A percentile compares a stretch with the other conserved stretches of the same genome.
These are phyloP conservation scores for Clonostachys chloroleuca DNA, from an alignment of 2,329 filamentous ascomycete species.

Conservation along the genomic window DNA sequence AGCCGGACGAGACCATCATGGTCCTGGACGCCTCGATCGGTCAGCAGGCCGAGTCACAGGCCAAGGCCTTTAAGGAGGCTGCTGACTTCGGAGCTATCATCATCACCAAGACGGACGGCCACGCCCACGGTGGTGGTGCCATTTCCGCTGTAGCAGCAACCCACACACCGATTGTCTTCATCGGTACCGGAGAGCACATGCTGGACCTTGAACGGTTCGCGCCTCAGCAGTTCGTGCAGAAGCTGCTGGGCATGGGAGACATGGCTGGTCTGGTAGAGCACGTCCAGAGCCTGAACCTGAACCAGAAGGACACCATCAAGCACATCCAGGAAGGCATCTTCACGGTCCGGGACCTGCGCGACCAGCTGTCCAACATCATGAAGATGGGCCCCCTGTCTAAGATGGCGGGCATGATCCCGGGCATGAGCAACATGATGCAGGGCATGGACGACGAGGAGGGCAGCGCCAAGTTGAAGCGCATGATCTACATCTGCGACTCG, in stretches of 20 bases:
- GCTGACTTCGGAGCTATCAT: constrained; percentile 98
- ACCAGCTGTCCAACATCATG: constrained; percentile 97
- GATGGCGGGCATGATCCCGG: constrained; percentile 98
- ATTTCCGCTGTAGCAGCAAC: constrained; percentile 97
- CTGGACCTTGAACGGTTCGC: constrained; percentile 90
- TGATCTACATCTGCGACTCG: constrained; percentile 98
- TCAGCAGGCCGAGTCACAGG: constrained; percentile 91
- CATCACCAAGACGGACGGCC: constrained; percentile 97
- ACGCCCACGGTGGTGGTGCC: constrained; percentile 91
- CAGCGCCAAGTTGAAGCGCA: constrained; percentile 87
- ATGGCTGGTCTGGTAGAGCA: constrained; percentile 94
- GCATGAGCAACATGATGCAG: constrained; percentile 88
- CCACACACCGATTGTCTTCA: constrained; percentile 94
- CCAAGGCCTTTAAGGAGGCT: constrained; percentile 93
- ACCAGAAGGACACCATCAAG: constrained; percentile 99
- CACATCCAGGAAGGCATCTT: constrained; percentile 97
- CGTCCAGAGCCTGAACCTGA: constrained; percentile 89
- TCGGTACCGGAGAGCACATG: constrained; percentile 97
- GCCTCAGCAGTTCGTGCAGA: constrained; percentile 88
- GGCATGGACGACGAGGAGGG: constrained; percentile 97
- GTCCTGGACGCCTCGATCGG: constrained; percentile 95
- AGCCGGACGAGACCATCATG: constrained; percentile 96
- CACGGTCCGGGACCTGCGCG: constrained; percentile 87
- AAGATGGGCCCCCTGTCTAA: constrained; percentile 98
- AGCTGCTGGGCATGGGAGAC: constrained; percentile 94